Evolutionary conservation across 257 asterid genomes (phyloP), one percentile per base, ranked within the genome.

Genomic region (Oldenlandia corymbosa): DNA sequence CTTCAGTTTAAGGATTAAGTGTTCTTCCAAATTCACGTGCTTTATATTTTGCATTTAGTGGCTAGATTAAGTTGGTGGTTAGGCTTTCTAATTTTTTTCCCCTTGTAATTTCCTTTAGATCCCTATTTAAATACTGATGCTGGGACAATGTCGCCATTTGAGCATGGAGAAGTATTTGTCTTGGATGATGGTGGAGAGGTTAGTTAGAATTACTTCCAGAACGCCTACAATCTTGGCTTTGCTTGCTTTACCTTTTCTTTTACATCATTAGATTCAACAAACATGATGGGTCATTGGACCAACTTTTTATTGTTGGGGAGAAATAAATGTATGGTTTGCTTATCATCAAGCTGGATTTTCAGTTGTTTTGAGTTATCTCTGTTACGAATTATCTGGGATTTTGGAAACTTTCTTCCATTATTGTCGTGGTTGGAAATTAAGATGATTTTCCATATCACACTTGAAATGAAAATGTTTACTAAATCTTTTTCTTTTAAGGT

Each of bases 141-240:
- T 64, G 98, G 98, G 67, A 91, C 96, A 39, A 91, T 91, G 98
- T 91, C 98, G 18, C 98, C 98, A 54, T 88, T 91, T 54, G 98
- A 91, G 72, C 98, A 91, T 70, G 98, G 96, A 46, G 98, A 91
- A 81, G 97, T 91, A 11, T 91, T 66, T 69, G 97, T 91, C 67
- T 76, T 91, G 64, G 97, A 91, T 71, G 98, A 91, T 69, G 98
- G 98, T 50, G 98, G 98, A 46, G 98, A 91, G 98, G 98, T 91
- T 73, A 80, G 90, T 63, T 64, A 34, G 49, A 37, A 57, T 31
- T 37, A 20, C 30, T 18, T 72, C 23, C 20, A 26, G 23, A 14
- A 10, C 27, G 2, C 24, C 14, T 18, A 26, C 24, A 23, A 20
- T 51, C 16, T 51, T 51, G 57, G 14, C 18, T 17, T 45, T 45